Conservation (phyloP, 495 filamentous ascomycete species). For the Aspergillus sclerotioniger region DNA sequence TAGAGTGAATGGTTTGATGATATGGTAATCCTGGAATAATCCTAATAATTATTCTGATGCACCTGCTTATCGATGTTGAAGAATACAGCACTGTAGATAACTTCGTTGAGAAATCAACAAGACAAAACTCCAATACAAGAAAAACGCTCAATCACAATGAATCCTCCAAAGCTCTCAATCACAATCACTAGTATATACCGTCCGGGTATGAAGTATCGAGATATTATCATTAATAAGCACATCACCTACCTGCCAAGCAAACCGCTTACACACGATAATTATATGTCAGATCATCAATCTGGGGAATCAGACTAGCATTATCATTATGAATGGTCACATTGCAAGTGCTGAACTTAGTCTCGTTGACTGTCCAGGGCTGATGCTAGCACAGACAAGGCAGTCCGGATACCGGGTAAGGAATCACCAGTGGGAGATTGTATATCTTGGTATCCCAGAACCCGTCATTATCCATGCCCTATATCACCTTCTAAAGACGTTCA, state of each 20-base stretch:
- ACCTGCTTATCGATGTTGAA: no score
- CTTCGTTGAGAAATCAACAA: no score
- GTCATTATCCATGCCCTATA: conserved; percentile 29
- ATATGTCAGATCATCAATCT: conserved; percentile 41
- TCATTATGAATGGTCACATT: conserved; percentile 48
- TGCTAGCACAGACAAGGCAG: conserved; percentile 53
- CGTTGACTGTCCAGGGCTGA: conserved; percentile 50
- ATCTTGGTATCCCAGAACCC: conserved; percentile 31
- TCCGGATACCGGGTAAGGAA: conserved; percentile 42
- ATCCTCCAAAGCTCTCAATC: conserved; percentile 53
- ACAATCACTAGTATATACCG: conserved; percentile 39
- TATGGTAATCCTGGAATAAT: no score
- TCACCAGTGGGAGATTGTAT: conserved; percentile 44
- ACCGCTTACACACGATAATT: conserved; percentile 50
- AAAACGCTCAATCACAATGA: conserved; percentile 34
- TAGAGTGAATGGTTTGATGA: no score
- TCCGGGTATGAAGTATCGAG: conserved; percentile 51
- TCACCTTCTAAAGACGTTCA: conserved; percentile 36
- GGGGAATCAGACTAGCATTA: conserved; percentile 18
- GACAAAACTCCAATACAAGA: no score
- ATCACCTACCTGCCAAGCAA: conserved; percentile 53
- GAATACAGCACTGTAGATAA: no score
- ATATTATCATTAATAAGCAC: conserved; percentile 54
- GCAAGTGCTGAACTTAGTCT: conserved; percentile 48
- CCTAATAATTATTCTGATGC: no score